These are phyloP conservation scores for Niebla homalea DNA, from an alignment of 495 filamentous ascomycete species.

Conservation along the genomic window DNA sequence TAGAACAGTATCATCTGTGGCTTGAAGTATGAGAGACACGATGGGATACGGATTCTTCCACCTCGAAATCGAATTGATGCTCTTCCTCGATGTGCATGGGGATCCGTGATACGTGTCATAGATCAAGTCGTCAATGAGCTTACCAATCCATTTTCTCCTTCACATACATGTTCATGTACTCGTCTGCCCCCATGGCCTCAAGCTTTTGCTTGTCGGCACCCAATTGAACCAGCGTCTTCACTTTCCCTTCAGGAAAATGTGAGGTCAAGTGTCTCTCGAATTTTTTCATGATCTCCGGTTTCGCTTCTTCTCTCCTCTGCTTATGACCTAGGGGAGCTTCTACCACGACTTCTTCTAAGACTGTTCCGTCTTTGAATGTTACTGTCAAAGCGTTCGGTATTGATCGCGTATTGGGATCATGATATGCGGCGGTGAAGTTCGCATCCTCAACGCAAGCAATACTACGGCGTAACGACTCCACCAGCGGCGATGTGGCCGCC, in stretches of 20 bases:
- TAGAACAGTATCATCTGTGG: too few species aligned
- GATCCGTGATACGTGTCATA: too few species aligned
- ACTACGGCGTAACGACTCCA: constrained; percentile 79
- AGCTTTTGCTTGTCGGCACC: constrained; percentile 59
- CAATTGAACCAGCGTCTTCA: constrained; percentile 65
- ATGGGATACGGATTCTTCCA: too few species aligned
- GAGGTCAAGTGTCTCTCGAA: constrained; percentile 82
- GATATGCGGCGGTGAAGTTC: constrained; percentile 88
- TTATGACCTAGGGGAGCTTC: constrained; percentile 92
- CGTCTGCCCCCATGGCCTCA: constrained; percentile 70
- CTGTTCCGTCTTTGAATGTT: constrained; percentile 87
- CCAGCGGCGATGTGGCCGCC: constrained; percentile 76
- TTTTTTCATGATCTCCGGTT: constrained; percentile 88
- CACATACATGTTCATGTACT: constrained; percentile 92
- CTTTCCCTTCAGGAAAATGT: constrained; percentile 62
- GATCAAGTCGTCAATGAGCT: neutral
- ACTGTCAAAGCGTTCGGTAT: constrained; percentile 94
- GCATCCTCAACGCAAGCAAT: constrained; percentile 94
- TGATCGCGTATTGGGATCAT: constrained; percentile 79
- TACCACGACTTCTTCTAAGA: constrained; percentile 79
- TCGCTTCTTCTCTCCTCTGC: constrained; percentile 85
- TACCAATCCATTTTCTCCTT: constrained; percentile 41
- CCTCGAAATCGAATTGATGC: too few species aligned
- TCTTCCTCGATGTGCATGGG: too few species aligned
- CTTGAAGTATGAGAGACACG: too few species aligned